These are phyloP conservation scores for Ceratobasidium papillatum DNA, from an alignment of 1,284 basidiomycete genomes.

Conservation along the genomic window DNA sequence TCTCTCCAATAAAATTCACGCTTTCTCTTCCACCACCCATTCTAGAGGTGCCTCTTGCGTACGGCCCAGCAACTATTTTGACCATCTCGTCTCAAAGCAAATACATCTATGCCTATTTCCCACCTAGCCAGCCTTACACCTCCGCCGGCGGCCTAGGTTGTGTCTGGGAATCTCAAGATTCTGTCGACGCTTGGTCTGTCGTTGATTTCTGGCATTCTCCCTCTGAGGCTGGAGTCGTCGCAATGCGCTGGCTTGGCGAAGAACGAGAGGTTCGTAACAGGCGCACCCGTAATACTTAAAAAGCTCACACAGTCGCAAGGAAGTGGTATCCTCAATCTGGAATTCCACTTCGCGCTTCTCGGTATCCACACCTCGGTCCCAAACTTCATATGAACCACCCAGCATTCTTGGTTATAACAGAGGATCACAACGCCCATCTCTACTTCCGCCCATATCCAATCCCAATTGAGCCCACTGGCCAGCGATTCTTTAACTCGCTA, in stretches of 20 bases:
- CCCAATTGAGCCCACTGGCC: background rate
- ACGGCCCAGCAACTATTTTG: constrained; percentile 69
- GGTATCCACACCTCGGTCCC: constrained; percentile 48
- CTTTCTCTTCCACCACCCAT: constrained; percentile 64
- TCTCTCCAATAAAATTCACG: constrained; percentile 53
- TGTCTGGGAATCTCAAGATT: constrained; percentile 66
- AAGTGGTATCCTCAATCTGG: constrained; percentile 36
- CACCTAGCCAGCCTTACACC: constrained; percentile 56
- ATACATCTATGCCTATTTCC: constrained; percentile 77
- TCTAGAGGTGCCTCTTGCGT: constrained; percentile 57
- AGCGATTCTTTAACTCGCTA: constrained; percentile 12
- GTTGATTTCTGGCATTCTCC: constrained; percentile 66
- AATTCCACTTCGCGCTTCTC: constrained; percentile 27
- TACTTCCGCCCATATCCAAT: constrained; percentile 18
- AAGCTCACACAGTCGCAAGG: constrained; percentile 3
- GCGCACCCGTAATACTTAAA: background rate
- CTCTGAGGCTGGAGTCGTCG: constrained; percentile 64
- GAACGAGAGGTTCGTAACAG: constrained; percentile 64
- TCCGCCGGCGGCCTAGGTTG: constrained; percentile 66
- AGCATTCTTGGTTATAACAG: constrained; percentile 65
- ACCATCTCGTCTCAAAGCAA: constrained; percentile 65
- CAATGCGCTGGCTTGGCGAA: constrained; percentile 66
- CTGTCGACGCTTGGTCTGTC: constrained; percentile 69
- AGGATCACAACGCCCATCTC: constrained; percentile 54
- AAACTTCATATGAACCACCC: constrained; percentile 61